phyloP scores from a whole-genome alignment of 441 rosid genomes.

The Gossypium gossypioides region DNA sequence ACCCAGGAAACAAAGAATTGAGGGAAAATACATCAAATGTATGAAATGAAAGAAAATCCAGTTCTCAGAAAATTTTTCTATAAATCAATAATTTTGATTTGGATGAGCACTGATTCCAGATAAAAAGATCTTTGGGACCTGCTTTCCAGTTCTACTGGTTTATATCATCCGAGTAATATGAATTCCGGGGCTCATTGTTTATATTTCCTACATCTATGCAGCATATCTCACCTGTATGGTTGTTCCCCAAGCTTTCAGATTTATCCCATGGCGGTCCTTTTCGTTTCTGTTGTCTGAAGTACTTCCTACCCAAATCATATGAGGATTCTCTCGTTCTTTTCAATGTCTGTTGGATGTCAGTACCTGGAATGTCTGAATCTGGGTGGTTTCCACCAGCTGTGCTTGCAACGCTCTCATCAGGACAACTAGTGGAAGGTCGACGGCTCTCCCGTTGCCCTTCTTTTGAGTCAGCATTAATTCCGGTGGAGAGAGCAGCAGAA shows the following conservation, averaged over 20 bases:
- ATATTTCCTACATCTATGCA: conserved; percentile 23
- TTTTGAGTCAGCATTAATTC: conserved; percentile 9
- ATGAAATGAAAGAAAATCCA: conserved; percentile 24
- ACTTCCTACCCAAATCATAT: conserved; percentile 14
- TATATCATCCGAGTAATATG: conserved; percentile 27
- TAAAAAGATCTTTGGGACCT: conserved; percentile 22
- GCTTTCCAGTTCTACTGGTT: conserved; percentile 30
- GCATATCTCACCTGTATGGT: conserved; percentile 27
- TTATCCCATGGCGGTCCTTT: conserved; percentile 30
- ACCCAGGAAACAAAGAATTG: conserved; percentile 41
- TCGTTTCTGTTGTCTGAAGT: conserved; percentile 19
- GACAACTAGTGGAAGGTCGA: conserved; percentile 15
- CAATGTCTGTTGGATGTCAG: conserved; percentile 23
- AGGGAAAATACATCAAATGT: conserved; percentile 30
- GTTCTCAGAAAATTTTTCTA: conserved; percentile 25
- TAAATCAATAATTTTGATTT: conserved; percentile 33
- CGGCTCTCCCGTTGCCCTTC: conserved; percentile 20
- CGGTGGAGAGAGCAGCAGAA: conserved; percentile 19
- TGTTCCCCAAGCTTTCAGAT: background rate
- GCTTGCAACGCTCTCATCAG: conserved; percentile 29
- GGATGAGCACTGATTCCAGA: conserved; percentile 29
- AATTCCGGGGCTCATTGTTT: conserved; percentile 25
- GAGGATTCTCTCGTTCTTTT: conserved; percentile 29
- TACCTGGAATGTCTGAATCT: conserved; percentile 21
- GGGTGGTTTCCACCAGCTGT: conserved; percentile 24